Evolutionary conservation across 2,329 filamentous ascomycete species (phyloP), one percentile per base, ranked within the genome.

Genomic region (Penicillium sp.): DNA sequence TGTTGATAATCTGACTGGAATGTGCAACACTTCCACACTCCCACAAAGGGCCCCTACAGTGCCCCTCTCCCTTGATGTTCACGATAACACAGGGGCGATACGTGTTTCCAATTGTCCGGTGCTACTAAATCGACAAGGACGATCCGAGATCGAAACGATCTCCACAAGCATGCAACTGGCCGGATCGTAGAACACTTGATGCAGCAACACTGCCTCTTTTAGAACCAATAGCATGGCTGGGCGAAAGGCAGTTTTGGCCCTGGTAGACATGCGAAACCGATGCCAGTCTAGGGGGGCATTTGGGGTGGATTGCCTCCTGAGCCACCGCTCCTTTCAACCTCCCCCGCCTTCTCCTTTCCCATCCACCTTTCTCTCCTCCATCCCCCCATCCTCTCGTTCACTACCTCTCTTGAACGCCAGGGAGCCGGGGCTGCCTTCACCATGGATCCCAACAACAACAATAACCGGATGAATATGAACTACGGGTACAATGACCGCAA

Each of bases 401-500:
- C 6, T 27, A 23, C 21, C 21, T 7, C 21, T n/a, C 37, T 31
- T 18, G 19, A 32, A 41, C 33, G 9, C 26, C 44, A 35, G 39
- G 34, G 44, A 71, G 60, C 45, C 78, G 80, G 75, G 74, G 76
- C 57, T 64, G 34, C 68, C 55, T 72, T 73, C 54, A 64, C 44
- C 36, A 71, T 70, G 67, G 81, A 81, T 56, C 63, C 71, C 21
- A 71, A 69, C 43, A 75, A 85, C 40, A 76, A 86, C 60, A 84
- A 84, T 67, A 69, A 69, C 47, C 68, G 69, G 44, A 61, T 69
- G 39, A 66, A 71, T 46, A 58, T 72, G 58, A 71, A 73, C 57
- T 72, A 72, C 57, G 70, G 69, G 47, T 73, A 71, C 61, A 83
- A 78, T 67, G 78, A 77, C 63, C 81, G 80, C 66, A 79, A 83